Evolutionary conservation across 805 yeast genomes (phyloP), one percentile per base, ranked within the genome.

Genomic region (Yamadazyma kitorensis): DNA sequence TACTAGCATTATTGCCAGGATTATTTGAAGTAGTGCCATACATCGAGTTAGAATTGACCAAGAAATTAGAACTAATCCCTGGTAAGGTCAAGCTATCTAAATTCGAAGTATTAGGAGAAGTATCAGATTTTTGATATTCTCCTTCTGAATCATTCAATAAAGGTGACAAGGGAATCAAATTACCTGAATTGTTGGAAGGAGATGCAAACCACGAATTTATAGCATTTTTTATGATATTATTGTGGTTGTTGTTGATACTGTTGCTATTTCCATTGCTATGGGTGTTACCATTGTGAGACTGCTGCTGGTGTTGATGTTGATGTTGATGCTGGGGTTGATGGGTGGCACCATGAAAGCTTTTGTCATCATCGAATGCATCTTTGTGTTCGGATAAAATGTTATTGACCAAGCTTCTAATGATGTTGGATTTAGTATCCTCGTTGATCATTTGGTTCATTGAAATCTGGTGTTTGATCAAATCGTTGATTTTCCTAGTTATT

Each of bases 141-240:
- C 42, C 31, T 15, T 53, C 59, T 7, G 45, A 34, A 29, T 54
- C 61, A 32, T 57, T 57, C 12, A 57, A 38, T 12, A 57, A 41
- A 10, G 61, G 61, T 13, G 59, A 54, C 18, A 57, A 44, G 4
- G 63, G 61, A 15, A 57, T 57, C n/a, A 51, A 30, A 42, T 51
- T 52, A 14, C 34, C 22, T 17, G 17, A 31, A 4, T 33, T 22
- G 21, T 31, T 31, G n/a, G 13, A 23, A 3, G 41, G 35, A 16
- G 41, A 38, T 5, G 39, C 31, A 24, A 34, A 38, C 42, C 42
- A 39, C 11, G 33, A n/a, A 16, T 17, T 30, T 11, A 27, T n/a
- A 5, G 27, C 19, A 12, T 28, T 30, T 16, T 16, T 26, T 6
- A 26, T 7, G 8, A 31, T 14, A 8, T 28, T 15, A 22, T 34